Percentiles rank a stretch among this genome's conserved stretches.
Evolutionary conservation across 2,329 filamentous ascomycete genomes (phyloP).

Genomic region (Talaromyces sp.): DNA sequence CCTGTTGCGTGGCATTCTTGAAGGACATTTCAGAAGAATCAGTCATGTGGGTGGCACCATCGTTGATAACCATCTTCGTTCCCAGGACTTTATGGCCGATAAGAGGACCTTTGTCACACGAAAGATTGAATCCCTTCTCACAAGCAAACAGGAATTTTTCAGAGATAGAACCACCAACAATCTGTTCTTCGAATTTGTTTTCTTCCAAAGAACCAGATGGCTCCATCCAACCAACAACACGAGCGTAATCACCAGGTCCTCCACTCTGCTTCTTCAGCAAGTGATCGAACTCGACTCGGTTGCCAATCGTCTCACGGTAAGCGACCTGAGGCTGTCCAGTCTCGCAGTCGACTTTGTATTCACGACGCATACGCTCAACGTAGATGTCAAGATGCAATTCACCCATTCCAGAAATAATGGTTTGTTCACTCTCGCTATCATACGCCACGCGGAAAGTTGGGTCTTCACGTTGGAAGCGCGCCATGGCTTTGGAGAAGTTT

Average conservation of each 20-base stretch:
- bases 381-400: conserved; percentile 97
- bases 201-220: conserved; percentile 66
- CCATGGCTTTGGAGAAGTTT: conserved; percentile 98
- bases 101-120: conserved; percentile 80
- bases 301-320: conserved; percentile 88
- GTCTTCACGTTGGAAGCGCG: conserved; percentile 96
- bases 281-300: conserved; percentile 80
- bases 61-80: conserved; percentile 84
- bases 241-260: conserved; percentile 91
- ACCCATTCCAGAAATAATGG: conserved; percentile 97
- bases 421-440: conserved; percentile 88
- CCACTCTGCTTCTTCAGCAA: conserved; percentile 92
- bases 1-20: conserved; percentile 89
- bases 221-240: conserved; percentile 87
- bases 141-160: conserved; percentile 96
- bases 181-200: conserved; percentile 81
- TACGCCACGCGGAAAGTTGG: conserved; percentile 95
- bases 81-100: conserved; percentile 92
- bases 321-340: conserved; percentile 97
- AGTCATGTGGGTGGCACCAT: conserved; percentile 94
- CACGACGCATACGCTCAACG: conserved; percentile 89
- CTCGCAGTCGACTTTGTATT: conserved; percentile 92
- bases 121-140: conserved; percentile 84
- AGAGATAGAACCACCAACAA: conserved; percentile 82
- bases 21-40: conserved; percentile 97